phyloP scores from a whole-genome alignment of 1,284 basidiomycete genomes.

The Trichosporon faecale region DNA sequence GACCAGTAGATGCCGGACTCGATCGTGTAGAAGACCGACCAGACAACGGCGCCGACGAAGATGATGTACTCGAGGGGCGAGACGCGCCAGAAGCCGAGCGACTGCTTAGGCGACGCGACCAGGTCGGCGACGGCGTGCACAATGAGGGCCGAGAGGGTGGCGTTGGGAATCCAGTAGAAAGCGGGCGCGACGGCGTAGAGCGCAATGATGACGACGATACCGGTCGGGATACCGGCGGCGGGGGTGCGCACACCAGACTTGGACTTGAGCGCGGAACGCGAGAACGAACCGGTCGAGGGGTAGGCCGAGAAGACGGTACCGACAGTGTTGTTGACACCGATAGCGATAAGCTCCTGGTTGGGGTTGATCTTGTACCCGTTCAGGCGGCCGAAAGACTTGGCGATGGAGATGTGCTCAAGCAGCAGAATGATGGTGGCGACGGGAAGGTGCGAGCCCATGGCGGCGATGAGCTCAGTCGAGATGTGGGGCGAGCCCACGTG shows the following conservation, averaged over 20 bases:
- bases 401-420: constrained; percentile 94
- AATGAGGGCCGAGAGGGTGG: constrained; percentile 81
- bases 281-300: constrained; percentile 97
- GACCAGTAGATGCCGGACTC: constrained; percentile 95
- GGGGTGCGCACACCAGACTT: constrained; percentile 97
- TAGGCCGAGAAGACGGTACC: constrained; percentile 87
- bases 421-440: constrained; percentile 92
- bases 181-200: constrained; percentile 88
- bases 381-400: constrained; percentile 90
- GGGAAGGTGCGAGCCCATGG: constrained; percentile 74
- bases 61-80: constrained; percentile 92
- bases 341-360: constrained; percentile 95
- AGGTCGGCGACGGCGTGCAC: constrained; percentile 94
- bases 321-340: constrained; percentile 72
- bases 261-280: constrained; percentile 89
- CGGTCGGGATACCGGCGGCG: constrained; percentile 80
- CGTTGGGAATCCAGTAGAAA: constrained; percentile 65
- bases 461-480: constrained; percentile 62
- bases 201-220: constrained; percentile 85
- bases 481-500: constrained; percentile 73
- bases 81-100: constrained; percentile 91
- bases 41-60: constrained; percentile 75
- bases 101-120: constrained; percentile 78
- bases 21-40: constrained; percentile 82
- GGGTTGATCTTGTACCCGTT: constrained; percentile 98